Conservation (phyloP, 192 early-diverging fungal species). For the Podila horticola region DNA sequence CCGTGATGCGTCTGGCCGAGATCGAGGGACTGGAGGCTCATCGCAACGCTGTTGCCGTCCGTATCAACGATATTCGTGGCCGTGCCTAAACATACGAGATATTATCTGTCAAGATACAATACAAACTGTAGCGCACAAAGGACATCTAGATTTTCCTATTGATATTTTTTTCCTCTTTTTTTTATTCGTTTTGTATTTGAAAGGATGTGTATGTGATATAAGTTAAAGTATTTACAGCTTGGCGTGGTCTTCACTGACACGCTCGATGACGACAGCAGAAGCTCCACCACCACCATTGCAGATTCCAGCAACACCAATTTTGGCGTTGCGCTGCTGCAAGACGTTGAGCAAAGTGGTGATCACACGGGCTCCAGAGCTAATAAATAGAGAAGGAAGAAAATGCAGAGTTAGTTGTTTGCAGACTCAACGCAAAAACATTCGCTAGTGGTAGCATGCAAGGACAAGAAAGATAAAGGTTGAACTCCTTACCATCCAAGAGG, state of each 20-base stretch:
- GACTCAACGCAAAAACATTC: neutral
- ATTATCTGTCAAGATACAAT: too few species aligned
- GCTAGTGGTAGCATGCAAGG: neutral
- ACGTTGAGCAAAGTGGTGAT: constrained; percentile 83
- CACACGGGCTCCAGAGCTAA: constrained; percentile 85
- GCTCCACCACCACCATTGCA: constrained; percentile 99
- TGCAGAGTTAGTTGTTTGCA: neutral
- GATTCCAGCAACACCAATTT: constrained; percentile 91
- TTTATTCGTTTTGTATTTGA: too few species aligned
- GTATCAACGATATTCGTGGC: constrained; percentile 71
- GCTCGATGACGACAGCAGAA: constrained; percentile 79
- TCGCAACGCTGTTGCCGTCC: constrained; percentile 94
- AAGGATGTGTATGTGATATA: neutral
- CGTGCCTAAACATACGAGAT: neutral
- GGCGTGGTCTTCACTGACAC: constrained; percentile 44
- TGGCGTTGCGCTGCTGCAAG: constrained; percentile 75
- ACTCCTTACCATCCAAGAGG: constrained; percentile 85
- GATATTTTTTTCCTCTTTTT: too few species aligned
- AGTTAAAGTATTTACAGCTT: constrained; percentile 22
- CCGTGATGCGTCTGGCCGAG: constrained; percentile 95
- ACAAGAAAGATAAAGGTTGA: neutral
- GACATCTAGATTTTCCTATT: too few species aligned
- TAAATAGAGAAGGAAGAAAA: neutral
- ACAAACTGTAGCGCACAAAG: too few species aligned
- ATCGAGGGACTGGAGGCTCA: constrained; percentile 98